Percentiles rank a stretch among this genome's conserved stretches.
These are phyloP conservation scores for Debaryomyces tyrocola DNA, from an alignment of 805 yeast genomes.

Conservation along the genomic window DNA sequence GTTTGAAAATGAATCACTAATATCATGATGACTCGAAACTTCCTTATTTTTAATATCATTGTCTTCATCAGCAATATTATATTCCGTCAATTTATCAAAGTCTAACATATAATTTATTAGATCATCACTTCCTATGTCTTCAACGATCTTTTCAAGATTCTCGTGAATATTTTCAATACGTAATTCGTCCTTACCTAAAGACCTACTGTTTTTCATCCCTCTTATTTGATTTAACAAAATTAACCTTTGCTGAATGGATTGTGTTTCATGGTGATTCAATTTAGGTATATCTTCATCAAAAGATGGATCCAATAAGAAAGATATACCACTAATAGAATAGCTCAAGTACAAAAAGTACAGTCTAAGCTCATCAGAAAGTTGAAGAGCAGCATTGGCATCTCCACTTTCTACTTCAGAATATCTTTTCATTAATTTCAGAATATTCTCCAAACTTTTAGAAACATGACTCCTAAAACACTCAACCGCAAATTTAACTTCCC, in stretches of 20 bases:
- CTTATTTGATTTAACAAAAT: slow-evolving; percentile 31
- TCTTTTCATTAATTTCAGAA: slow-evolving; percentile 36
- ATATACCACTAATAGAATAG: slow-evolving; percentile 65
- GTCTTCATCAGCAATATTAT: slow-evolving; percentile 16
- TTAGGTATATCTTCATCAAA: slow-evolving; percentile 50
- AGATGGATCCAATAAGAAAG: slow-evolving; percentile 73
- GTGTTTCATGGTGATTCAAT: slow-evolving; percentile 26
- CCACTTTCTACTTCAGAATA: slow-evolving; percentile 14
- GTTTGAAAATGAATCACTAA: neutral
- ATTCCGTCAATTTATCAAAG: slow-evolving; percentile 16
- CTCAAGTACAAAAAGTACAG: slow-evolving; percentile 57
- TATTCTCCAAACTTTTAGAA: slow-evolving; percentile 40
- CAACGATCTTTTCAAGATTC: slow-evolving; percentile 32
- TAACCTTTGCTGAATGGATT: slow-evolving; percentile 36
- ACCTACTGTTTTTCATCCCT: slow-evolving; percentile 18
- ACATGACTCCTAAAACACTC: slow-evolving; percentile 54
- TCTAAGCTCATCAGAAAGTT: slow-evolving; percentile 52
- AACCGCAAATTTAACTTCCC: slow-evolving; percentile 61
- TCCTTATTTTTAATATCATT: slow-evolving; percentile 5
- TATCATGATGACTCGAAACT: neutral
- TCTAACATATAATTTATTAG: slow-evolving; percentile 11
- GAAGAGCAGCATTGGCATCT: slow-evolving; percentile 21
- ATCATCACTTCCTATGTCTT: slow-evolving; percentile 1
- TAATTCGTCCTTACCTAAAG: slow-evolving; percentile 20
- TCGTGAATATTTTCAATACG: slow-evolving; percentile 29